Percentiles rank a stretch among this genome's conserved stretches.
Evolutionary conservation across 305 asterid species (phyloP).

Genomic region (Salvia sclarea): DNA sequence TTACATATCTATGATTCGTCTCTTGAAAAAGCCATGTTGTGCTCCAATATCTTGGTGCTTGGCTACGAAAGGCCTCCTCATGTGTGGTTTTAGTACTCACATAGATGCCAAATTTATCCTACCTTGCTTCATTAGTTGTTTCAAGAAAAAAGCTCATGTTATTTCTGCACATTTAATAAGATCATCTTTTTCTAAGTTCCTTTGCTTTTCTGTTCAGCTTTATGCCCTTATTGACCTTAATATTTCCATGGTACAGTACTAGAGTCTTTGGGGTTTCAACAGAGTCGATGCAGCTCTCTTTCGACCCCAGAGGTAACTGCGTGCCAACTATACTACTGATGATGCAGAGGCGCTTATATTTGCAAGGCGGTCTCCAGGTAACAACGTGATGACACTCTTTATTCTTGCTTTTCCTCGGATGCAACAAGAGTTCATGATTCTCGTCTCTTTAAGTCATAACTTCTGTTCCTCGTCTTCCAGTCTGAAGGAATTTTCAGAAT

Average conservation of each 20-base stretch:
- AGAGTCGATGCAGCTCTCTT: conserved; percentile 94
- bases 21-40: no score
- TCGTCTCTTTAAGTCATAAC: no score
- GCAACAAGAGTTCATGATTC: not conserved
- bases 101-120: no score
- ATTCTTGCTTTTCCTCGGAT: not conserved
- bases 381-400: not conserved
- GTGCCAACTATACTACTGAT: conserved; percentile 86
- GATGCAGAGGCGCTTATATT: conserved; percentile 88
- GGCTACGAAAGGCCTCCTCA: no score
- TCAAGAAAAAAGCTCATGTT: not conserved
- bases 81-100: no score
- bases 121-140: not conserved
- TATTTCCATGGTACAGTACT: conserved; percentile 45
- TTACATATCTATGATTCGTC: no score
- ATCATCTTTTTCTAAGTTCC: no score
- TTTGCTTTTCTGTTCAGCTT: not conserved
- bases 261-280: conserved; percentile 95
- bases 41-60: no score
- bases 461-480: conserved; percentile 43
- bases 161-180: not conserved
- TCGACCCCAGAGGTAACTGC: conserved; percentile 83
- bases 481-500: conserved; percentile 94
- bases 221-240: conserved; percentile 9
- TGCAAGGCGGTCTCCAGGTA: conserved; percentile 90